A percentile compares a stretch with the other conserved stretches of the same genome.
These are phyloP conservation scores for Cucurbita argyrosperma DNA, from an alignment of 306 rosid genomes.

Conservation along the genomic window DNA sequence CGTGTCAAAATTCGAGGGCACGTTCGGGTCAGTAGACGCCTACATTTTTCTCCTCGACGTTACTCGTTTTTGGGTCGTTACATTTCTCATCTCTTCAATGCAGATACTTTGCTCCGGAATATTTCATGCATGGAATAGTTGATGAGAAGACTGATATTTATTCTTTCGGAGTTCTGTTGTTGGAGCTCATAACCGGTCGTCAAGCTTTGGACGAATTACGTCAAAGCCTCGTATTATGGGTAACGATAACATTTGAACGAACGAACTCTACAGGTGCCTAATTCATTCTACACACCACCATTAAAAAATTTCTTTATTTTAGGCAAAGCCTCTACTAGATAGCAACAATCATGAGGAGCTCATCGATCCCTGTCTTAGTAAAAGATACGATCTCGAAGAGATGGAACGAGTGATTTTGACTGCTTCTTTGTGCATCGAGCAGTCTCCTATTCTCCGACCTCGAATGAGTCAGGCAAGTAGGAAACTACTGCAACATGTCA, in stretches of 20 bases:
- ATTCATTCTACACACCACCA: background rate
- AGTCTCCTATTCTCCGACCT: constrained; percentile 53
- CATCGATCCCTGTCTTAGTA: constrained; percentile 54
- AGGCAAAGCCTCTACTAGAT: constrained; percentile 66
- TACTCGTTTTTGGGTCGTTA: background rate
- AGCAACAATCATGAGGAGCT: constrained; percentile 26
- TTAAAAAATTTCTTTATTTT: constrained; percentile 6
- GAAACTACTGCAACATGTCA: background rate
- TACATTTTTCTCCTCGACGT: background rate
- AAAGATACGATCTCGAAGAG: constrained; percentile 28
- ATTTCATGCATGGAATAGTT: constrained; percentile 63
- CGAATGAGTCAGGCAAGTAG: constrained; percentile 64
- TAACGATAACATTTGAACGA: constrained; percentile 13
- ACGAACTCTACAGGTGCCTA: background rate
- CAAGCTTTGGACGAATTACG: constrained; percentile 44
- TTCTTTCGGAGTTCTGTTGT: constrained; percentile 61
- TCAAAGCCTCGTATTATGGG: constrained; percentile 61
- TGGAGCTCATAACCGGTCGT: constrained; percentile 76
- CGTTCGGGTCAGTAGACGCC: constrained; percentile 43
- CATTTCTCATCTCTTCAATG: constrained; percentile 1
- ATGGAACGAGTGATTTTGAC: constrained; percentile 49
- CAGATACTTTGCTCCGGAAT: constrained; percentile 90
- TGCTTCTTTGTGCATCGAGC: constrained; percentile 73
- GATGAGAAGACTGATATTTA: constrained; percentile 77
- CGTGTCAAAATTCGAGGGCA: constrained; percentile 70